These are phyloP conservation scores for Saksenaea vasiformis DNA, from an alignment of 371 early-diverging fungal species.

Conservation along the genomic window DNA sequence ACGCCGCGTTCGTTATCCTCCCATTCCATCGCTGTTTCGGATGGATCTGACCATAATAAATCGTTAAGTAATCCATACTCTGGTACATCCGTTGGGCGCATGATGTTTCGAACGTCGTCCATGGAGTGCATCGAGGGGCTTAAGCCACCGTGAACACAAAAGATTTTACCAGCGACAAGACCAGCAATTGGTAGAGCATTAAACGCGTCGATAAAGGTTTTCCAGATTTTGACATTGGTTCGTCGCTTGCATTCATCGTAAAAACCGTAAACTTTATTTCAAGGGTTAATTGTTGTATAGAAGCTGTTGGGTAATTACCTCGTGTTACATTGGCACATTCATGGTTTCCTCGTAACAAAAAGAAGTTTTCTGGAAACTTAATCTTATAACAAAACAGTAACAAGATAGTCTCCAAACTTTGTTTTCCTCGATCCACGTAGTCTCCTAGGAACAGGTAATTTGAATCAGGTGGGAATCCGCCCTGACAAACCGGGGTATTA, in stretches of 20 bases:
- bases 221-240: slow-evolving; percentile 93
- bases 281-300: neutral
- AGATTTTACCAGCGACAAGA: slow-evolving; percentile 92
- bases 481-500: slow-evolving; percentile 38
- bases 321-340: slow-evolving; percentile 95
- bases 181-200: slow-evolving; percentile 95
- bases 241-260: slow-evolving; percentile 98
- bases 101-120: slow-evolving; percentile 90
- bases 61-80: slow-evolving; percentile 91
- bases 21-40: slow-evolving; percentile 82
- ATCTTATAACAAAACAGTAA: slow-evolving; percentile 94
- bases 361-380: slow-evolving; percentile 94
- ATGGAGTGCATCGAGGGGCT: slow-evolving; percentile 86
- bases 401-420: slow-evolving; percentile 93
- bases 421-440: slow-evolving; percentile 97
- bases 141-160: slow-evolving; percentile 97
- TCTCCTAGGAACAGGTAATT: slow-evolving; percentile 96
- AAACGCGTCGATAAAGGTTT: slow-evolving; percentile 91
- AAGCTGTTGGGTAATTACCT: slow-evolving; percentile 41
- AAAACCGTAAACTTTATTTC: slow-evolving; percentile 88
- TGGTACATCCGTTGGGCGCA: slow-evolving; percentile 95
- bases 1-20: slow-evolving; percentile 93
- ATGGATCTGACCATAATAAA: slow-evolving; percentile 97
- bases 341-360: slow-evolving; percentile 95
- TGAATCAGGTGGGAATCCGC: slow-evolving; percentile 84